phyloP scores from a whole-genome alignment of 306 rosid genomes.

The Cyclanthera cordifolia region DNA sequence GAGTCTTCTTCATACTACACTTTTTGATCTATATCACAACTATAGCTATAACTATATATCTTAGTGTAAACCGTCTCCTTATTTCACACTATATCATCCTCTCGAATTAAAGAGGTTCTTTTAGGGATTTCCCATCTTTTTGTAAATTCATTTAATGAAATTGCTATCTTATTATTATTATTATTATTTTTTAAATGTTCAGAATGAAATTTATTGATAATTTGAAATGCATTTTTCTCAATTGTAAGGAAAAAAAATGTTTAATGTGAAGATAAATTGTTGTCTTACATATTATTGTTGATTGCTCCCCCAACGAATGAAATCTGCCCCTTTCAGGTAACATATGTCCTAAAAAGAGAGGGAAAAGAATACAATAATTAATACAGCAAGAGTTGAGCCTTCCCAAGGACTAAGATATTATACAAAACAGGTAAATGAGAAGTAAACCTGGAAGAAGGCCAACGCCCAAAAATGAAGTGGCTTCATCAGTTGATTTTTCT shows the following conservation, averaged over 20 bases:
- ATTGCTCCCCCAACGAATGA: slow-evolving; percentile 5
- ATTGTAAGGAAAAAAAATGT: neutral
- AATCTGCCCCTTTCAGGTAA: slow-evolving; percentile 5
- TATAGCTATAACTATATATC: too few relatives aligned
- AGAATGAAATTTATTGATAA: neutral
- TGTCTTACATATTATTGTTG: neutral
- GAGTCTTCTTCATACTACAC: too few relatives aligned
- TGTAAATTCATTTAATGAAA: too few relatives aligned
- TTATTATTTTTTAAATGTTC: too few relatives aligned
- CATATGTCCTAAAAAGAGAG: neutral
- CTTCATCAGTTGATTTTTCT: slow-evolving; percentile 9
- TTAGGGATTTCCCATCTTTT: too few relatives aligned
- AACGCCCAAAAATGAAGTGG: slow-evolving; percentile 4
- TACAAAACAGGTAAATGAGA: neutral
- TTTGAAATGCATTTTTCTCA: neutral
- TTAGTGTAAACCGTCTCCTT: too few relatives aligned
- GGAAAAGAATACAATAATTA: neutral
- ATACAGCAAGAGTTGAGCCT: slow-evolving; percentile 8
- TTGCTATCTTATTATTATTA: neutral
- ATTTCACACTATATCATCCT: too few relatives aligned
- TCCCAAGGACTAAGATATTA: slow-evolving; percentile 2
- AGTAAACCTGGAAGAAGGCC: neutral
- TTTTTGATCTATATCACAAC: too few relatives aligned
- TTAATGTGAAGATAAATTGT: neutral
- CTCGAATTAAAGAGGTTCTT: too few relatives aligned